Percentiles rank a stretch among this genome's conserved stretches.
Conservation (phyloP, 2,329 filamentous ascomycete genomes). For the Hortaea werneckii region DNA sequence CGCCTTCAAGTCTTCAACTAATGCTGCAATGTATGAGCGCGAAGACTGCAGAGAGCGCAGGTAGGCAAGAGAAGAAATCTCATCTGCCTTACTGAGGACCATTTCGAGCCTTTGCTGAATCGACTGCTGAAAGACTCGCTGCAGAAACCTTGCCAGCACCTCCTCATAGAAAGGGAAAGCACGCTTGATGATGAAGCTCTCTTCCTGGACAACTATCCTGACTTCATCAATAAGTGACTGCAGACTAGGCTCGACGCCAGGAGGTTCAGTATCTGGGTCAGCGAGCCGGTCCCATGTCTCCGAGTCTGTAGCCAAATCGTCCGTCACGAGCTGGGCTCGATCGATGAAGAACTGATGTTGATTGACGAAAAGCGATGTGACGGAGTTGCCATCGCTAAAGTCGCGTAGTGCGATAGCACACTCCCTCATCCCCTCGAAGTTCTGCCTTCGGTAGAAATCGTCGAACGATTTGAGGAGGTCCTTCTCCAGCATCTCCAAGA, state of each 20-base stretch:
- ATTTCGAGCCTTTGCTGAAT: slow-evolving; percentile 93
- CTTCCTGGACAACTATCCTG: slow-evolving; percentile 89
- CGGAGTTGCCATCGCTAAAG: slow-evolving; percentile 91
- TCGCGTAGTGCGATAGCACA: slow-evolving; percentile 89
- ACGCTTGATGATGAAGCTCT: slow-evolving; percentile 91
- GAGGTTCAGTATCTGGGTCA: slow-evolving; percentile 85
- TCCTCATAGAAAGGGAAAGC: slow-evolving; percentile 96
- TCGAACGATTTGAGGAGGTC: slow-evolving; percentile 94
- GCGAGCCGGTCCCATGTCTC: slow-evolving; percentile 79
- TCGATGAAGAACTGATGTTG: slow-evolving; percentile 99
- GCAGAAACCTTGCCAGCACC: slow-evolving; percentile 83
- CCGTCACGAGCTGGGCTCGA: slow-evolving; percentile 77
- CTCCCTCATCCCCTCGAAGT: slow-evolving; percentile 97
- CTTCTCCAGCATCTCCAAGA: slow-evolving; percentile 89
- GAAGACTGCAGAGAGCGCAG: slow-evolving; percentile 84
- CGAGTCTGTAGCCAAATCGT: slow-evolving; percentile 68
- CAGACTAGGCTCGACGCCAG: slow-evolving; percentile 81
- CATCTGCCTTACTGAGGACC: slow-evolving; percentile 88
- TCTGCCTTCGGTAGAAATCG: slow-evolving; percentile 87
- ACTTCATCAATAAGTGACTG: slow-evolving; percentile 92
- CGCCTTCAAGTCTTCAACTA: slow-evolving; percentile 87
- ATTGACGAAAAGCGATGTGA: slow-evolving; percentile 93
- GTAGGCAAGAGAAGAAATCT: slow-evolving; percentile 85
- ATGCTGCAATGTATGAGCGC: slow-evolving; percentile 71
- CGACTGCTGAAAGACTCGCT: slow-evolving; percentile 94